Conservation (phyloP, 1,284 basidiomycete species). For the Tilletia indica region DNA sequence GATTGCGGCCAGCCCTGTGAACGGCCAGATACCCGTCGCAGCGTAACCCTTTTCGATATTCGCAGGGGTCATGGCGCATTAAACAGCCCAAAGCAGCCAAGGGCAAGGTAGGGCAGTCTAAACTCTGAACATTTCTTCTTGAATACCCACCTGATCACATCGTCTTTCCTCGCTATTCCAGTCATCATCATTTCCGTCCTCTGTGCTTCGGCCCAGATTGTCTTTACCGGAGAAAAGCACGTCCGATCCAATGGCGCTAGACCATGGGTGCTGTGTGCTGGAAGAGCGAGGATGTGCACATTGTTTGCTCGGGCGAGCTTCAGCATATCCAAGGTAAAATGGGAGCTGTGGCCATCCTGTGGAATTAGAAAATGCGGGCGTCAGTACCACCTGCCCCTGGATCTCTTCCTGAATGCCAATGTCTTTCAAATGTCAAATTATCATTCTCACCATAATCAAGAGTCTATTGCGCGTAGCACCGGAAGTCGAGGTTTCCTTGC, state of each 20-base stretch:
- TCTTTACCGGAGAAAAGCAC: neutral
- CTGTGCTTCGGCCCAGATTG: neutral
- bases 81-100: neutral
- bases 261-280: neutral
- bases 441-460: neutral
- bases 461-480: neutral
- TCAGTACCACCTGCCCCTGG: too few relatives aligned
- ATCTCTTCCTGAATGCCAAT: too few relatives aligned
- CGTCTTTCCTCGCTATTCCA: neutral
- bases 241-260: neutral
- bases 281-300: conserved; percentile 1
- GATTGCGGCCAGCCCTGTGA: too few relatives aligned
- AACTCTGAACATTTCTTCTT: too few relatives aligned
- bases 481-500: neutral
- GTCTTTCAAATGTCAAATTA: neutral
- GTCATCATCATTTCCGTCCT: neutral
- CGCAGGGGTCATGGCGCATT: neutral
- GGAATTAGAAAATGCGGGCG: neutral
- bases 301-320: neutral
- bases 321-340: neutral
- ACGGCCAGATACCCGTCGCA: too few relatives aligned
- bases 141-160: neutral
- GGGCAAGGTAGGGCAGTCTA: too few relatives aligned
- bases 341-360: neutral
- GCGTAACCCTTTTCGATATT: neutral